Evolutionary conservation across 2,329 filamentous ascomycete genomes (phyloP).

Genomic region (Hirsutella thompsonii): DNA sequence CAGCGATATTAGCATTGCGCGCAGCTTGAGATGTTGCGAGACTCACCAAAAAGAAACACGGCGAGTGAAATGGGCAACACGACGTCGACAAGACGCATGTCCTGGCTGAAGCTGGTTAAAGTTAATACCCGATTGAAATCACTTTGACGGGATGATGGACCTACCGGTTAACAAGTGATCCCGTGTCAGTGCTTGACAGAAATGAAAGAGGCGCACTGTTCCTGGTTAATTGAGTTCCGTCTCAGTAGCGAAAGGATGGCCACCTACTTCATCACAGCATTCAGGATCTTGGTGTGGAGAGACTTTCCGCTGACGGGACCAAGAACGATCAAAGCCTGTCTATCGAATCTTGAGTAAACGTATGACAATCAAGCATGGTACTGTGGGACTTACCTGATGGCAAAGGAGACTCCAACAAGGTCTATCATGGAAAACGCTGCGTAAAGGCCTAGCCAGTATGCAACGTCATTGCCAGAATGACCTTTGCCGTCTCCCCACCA

Average conservation of each 20-base stretch:
- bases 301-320: no score
- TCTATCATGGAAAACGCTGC: neutral
- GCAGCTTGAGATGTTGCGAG: neutral
- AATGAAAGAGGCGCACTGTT: neutral
- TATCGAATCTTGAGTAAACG: no score
- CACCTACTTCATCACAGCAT: no score
- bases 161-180: conserved; percentile 2
- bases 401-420: neutral
- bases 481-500: neutral
- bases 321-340: no score
- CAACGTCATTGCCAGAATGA: neutral
- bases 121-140: no score
- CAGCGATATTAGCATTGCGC: conserved; percentile 1
- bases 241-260: no score
- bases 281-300: no score
- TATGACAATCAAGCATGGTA: no score
- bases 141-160: no score
- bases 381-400: neutral
- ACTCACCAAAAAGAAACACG: neutral
- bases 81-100: conserved; percentile 4
- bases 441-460: neutral
- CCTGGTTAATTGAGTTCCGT: no score
- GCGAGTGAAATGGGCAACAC: neutral
- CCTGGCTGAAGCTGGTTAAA: conserved; percentile 6
- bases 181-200: conserved; percentile 1